Conservation (phyloP, 768 basidiomycete species). For the Tricholoma sp. region DNA sequence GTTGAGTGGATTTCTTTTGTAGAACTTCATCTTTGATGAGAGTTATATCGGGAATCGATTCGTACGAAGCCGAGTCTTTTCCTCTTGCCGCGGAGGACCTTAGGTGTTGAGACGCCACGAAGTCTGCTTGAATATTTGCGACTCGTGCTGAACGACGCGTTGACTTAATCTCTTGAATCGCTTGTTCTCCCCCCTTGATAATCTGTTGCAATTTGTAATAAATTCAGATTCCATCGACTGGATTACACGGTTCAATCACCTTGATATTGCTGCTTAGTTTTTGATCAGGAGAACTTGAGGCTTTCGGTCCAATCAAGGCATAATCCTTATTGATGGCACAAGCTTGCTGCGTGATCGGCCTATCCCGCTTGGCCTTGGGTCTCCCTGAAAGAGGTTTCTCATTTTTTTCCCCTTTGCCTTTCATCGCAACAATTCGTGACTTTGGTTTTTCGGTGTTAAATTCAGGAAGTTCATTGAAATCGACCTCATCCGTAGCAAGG, state of each 20-base stretch:
- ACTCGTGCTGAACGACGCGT: constrained; percentile 4
- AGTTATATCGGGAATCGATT: neutral
- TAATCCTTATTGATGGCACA: neutral
- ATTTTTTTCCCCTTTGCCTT: constrained; percentile 23
- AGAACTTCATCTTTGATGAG: neutral
- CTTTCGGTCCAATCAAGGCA: neutral
- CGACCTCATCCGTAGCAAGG: constrained; percentile 10
- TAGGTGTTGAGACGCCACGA: neutral
- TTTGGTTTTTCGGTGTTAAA: constrained; percentile 6
- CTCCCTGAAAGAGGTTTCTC: constrained; percentile 7
- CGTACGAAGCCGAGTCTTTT: neutral
- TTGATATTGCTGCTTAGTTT: neutral
- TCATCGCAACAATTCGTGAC: constrained; percentile 24
- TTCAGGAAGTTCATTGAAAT: constrained; percentile 29
- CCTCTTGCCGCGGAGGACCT: neutral
- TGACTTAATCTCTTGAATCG: neutral
- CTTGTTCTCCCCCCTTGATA: neutral
- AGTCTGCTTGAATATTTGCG: constrained; percentile 1
- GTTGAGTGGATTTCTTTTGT: neutral
- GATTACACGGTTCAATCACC: neutral
- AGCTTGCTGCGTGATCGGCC: neutral
- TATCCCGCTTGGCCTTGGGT: constrained; percentile 10
- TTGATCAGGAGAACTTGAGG: neutral
- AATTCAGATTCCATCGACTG: neutral
- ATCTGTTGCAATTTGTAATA: neutral